Conservation (phyloP, 2,329 filamentous ascomycete species). For the Fusarium graminum region DNA sequence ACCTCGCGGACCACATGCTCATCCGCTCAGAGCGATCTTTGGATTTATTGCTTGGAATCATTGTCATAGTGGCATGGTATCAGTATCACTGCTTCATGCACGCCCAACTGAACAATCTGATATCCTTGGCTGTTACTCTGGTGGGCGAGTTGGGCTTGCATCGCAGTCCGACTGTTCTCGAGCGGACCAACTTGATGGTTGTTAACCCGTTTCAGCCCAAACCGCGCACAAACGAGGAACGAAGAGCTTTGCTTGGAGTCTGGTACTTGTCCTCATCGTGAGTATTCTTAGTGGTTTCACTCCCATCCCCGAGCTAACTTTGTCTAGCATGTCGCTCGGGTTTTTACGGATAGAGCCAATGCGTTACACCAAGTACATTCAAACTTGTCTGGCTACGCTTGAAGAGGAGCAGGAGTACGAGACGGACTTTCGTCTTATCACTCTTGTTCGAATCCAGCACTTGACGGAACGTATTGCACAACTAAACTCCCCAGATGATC, state of each 20-base stretch:
- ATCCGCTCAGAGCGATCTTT: conserved; percentile 64
- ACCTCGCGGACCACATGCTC: conserved; percentile 63
- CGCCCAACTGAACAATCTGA: conserved; percentile 64
- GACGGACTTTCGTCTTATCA: conserved; percentile 61
- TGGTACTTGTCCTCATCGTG: conserved; percentile 69
- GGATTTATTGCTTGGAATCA: conserved; percentile 63
- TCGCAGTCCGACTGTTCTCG: conserved; percentile 56
- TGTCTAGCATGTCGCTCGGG: conserved; percentile 57
- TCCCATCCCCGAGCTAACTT: conserved; percentile 17
- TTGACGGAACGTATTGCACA: conserved; percentile 64
- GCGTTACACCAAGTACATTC: conserved; percentile 65
- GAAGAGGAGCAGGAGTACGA: conserved; percentile 60
- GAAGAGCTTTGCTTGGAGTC: conserved; percentile 64
- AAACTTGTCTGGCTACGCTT: conserved; percentile 63
- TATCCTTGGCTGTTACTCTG: conserved; percentile 63
- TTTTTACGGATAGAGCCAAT: conserved; percentile 62
- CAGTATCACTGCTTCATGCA: conserved; percentile 68
- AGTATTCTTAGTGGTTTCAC: conserved; percentile 28
- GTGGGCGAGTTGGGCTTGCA: conserved; percentile 63
- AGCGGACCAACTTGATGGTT: conserved; percentile 60
- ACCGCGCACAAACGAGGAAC: conserved; percentile 64
- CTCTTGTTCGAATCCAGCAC: conserved; percentile 63
- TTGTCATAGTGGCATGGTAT: conserved; percentile 65
- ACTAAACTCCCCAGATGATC: conserved; percentile 54
- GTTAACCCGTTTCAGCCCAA: conserved; percentile 56